Evolutionary conservation across 2,329 filamentous ascomycete genomes (phyloP).

Genomic region (Colletotrichum karsti): DNA sequence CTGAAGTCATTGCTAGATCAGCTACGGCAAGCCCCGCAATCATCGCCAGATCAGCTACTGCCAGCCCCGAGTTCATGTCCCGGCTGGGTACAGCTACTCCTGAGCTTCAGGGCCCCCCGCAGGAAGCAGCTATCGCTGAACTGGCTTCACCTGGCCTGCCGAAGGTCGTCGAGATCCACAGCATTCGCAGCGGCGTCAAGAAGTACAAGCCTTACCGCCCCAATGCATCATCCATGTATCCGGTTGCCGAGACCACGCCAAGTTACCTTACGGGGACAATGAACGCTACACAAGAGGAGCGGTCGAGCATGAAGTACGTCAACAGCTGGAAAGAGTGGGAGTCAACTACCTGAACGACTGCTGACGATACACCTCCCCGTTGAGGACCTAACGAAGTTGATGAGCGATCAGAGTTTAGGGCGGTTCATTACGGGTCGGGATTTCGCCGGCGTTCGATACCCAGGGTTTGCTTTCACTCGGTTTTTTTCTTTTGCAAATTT

Average conservation of each 20-base stretch:
- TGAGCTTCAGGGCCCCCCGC: constrained; percentile 27
- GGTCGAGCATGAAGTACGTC: neutral
- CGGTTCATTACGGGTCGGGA: neutral
- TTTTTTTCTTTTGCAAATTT: neutral
- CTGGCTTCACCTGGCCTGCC: constrained; percentile 27
- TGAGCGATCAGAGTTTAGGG: neutral
- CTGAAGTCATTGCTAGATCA: constrained; percentile 4
- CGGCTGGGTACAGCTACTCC: constrained; percentile 26
- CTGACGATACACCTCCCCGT: neutral
- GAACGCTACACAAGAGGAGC: constrained; percentile 10
- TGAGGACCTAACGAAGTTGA: neutral
- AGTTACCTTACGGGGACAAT: constrained; percentile 18
- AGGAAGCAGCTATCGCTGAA: constrained; percentile 27
- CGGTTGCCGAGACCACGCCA: constrained; percentile 13
- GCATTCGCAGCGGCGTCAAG: constrained; percentile 20
- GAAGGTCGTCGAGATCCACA: constrained; percentile 27
- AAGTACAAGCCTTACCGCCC: constrained; percentile 26
- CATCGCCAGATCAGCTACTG: neutral
- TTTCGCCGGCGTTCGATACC: constrained; percentile 23
- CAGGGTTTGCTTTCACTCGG: constrained; percentile 10
- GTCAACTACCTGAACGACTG: neutral
- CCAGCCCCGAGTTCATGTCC: constrained; percentile 5
- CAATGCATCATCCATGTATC: neutral
- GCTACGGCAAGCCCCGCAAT: neutral
- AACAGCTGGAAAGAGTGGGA: constrained; percentile 22